phyloP scores from a whole-genome alignment of 768 basidiomycete species.

The Russula dissimulans region DNA sequence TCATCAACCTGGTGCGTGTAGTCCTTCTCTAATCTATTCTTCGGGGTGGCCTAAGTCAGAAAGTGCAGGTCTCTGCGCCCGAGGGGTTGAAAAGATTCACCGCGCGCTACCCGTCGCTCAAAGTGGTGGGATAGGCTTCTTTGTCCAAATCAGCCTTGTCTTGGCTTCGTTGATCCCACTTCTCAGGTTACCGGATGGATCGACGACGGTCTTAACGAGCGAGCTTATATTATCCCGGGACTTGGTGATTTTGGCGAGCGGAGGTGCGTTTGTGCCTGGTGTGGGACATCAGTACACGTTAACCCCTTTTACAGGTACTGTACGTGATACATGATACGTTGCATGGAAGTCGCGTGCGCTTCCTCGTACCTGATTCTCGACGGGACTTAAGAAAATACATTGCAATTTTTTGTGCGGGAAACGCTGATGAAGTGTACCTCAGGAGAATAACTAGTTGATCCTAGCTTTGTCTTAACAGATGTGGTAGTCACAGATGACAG shows the following conservation, averaged over 20 bases:
- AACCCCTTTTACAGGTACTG: slow-evolving; percentile 15
- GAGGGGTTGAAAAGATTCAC: slow-evolving; percentile 84
- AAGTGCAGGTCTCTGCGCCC: slow-evolving; percentile 69
- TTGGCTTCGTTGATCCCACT: background rate
- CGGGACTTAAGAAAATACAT: background rate
- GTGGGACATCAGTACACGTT: background rate
- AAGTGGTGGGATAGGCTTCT: slow-evolving; percentile 49
- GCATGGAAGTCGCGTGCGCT: background rate
- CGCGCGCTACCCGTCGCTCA: slow-evolving; percentile 59
- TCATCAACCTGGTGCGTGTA: slow-evolving; percentile 73
- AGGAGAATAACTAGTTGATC: background rate
- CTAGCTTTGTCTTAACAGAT: background rate
- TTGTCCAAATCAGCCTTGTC: background rate
- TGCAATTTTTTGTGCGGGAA: background rate
- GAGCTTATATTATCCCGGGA: slow-evolving; percentile 85
- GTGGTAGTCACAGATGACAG: background rate
- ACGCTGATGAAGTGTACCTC: background rate
- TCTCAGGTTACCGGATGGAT: slow-evolving; percentile 89
- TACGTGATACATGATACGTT: background rate
- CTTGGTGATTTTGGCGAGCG: slow-evolving; percentile 97
- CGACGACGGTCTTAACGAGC: slow-evolving; percentile 84
- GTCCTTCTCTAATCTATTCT: slow-evolving; percentile 1
- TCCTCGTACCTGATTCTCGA: background rate
- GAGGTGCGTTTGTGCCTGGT: slow-evolving; percentile 37
- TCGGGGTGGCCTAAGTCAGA: background rate